Percentiles rank a stretch among this genome's conserved stretches.
These are phyloP conservation scores for Kitagawia praeruptora DNA, from an alignment of 129 eudicot species.

Conservation along the genomic window DNA sequence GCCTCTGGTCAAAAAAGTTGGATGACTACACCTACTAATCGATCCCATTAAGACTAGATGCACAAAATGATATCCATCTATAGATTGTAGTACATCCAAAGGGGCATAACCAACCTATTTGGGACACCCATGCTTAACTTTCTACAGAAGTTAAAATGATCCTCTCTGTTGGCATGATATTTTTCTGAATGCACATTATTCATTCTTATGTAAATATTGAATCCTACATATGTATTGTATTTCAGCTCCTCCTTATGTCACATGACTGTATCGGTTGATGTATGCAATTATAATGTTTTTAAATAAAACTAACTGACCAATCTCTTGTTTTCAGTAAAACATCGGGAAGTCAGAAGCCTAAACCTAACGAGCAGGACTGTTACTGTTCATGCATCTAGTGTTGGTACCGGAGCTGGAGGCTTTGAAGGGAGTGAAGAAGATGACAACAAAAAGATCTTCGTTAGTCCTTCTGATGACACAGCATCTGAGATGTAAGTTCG, in stretches of 20 bases:
- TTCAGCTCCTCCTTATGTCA: not conserved
- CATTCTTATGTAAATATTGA: no score
- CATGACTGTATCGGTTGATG: not conserved
- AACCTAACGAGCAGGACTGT: slow-evolving; percentile 22
- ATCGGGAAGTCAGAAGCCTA: slow-evolving; percentile 23
- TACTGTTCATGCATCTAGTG: slow-evolving; percentile 58
- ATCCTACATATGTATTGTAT: not conserved
- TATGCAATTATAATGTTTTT: not conserved
- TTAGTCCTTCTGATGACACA: slow-evolving; percentile 28
- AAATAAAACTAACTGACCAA: not conserved
- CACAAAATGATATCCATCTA: no score
- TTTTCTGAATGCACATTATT: not conserved
- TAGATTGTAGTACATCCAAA: no score
- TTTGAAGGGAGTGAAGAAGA: slow-evolving; percentile 59
- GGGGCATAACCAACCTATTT: not conserved
- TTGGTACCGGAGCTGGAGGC: slow-evolving; percentile 68
- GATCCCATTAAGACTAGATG: no score
- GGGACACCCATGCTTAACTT: not conserved
- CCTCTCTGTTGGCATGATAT: not conserved
- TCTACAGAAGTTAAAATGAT: not conserved
- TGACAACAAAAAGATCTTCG: slow-evolving; percentile 33
- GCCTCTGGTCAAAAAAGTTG: no score
- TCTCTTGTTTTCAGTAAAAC: slow-evolving; percentile 37
- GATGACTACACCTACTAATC: no score
- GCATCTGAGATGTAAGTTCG: slow-evolving; percentile 56